Evolutionary conservation across 2,329 filamentous ascomycete species (phyloP), one percentile per base, ranked within the genome.

Genomic region (Epichloe glyceriae): DNA sequence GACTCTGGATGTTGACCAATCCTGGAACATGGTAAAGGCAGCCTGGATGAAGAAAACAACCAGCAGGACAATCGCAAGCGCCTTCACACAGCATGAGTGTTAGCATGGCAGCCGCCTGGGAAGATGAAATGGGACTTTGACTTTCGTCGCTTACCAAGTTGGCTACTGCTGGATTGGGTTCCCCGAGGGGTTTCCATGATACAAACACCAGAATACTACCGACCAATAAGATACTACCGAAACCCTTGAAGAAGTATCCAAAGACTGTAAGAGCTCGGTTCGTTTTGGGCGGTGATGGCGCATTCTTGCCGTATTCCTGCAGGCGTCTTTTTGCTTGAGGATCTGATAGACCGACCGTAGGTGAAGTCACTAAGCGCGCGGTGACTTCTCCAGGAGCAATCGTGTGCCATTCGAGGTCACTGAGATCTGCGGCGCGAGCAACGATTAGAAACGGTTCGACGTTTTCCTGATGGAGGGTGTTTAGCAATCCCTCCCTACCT

Each of bases 211-310:
- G 73, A 37, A 89, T 76, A 19, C 77, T 73, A 17, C 83, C 85
- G 2, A 82, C 61, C 6, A 89, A 73, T 3, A 90, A 73, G 47
- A 91, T 79, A 1, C 79, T 73, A 2, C 86, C 85, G 57, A 90
- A 91, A 1, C 86, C 86, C 56, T 82, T 83, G 68, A 88, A 88
- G 58, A 89, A 81, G 65, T 90, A 90, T 17, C 78, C 78, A 35
- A 83, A 66, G 5, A 81, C 73, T 53, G 78, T 79, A 42, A 71
- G 70, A 43, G 80, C 62, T 55, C 75, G 73, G 53, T 75, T 76
- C 4, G 80, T 83, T 14, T 81, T 79, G 2, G 84, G 80, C 3
- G 80, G 75, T 4, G 83, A 80, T 4, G 82, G 82, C 7, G 75
- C 73, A 60, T 90, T 90, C 53, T 68, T 76, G 37, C 85, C 85